Evolutionary conservation across 441 rosid genomes (phyloP), one percentile per base, ranked within the genome.

Genomic region (Pelargonium fulgidum): DNA sequence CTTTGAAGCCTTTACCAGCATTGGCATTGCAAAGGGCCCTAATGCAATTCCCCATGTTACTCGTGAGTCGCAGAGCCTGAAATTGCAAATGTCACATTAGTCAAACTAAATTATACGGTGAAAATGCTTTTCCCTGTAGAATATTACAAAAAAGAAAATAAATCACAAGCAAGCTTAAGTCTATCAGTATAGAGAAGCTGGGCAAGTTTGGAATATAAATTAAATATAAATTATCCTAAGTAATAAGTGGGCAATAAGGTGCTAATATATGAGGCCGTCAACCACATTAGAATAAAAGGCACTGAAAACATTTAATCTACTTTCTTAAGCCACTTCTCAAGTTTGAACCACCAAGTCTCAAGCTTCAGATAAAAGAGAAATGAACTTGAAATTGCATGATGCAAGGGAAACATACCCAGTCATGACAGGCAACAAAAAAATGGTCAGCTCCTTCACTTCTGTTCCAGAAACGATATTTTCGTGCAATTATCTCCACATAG

Each of bases 371-470:
- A 61, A 12, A 1, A 20, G 67, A 11, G 39, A 41, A 45, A 20
- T 64, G 14, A 36, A 48, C 7, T 75, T 11, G 20, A 42, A 73
- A 50, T 7, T 17, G 19, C 50, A 66, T 65, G 29, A 61, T 66
- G 66, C 63, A 68, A 22, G 50, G 67, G 73, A 70, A n/a, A 64
- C 76, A 69, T 90, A 92, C 98, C 98, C 98, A 93, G 80, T 93
- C 98, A 78, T 93, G 98, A 72, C 98, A 93, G 79, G 89, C 94
- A 54, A 85, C 97, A 17, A 91, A 73, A 74, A 93, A 89, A 79
- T 93, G 98, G 81, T 93, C 97, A 0, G 89, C 88, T 71, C 97
- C 98, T 36, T 79, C 77, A 6, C 87, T 88, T 81, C 90, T 83
- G 83, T 88, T 93, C 98, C 96, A 93, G 79, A 87, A 93, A 69